These are phyloP conservation scores for Kokia cookei DNA, from an alignment of 441 rosid species.

Conservation along the genomic window DNA sequence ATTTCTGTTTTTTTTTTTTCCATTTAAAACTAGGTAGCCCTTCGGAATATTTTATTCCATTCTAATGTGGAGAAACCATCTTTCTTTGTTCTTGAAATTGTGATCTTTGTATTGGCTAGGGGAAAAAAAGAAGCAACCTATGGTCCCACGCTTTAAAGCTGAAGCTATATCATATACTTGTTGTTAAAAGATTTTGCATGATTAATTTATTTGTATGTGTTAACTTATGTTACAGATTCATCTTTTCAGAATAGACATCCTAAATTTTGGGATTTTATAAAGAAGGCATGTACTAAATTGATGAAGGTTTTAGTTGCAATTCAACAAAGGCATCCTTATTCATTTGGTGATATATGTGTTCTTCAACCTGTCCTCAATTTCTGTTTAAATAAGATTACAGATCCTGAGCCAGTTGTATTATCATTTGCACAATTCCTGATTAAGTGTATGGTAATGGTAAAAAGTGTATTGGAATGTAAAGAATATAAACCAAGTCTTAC, in stretches of 20 bases:
- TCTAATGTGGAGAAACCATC: not conserved
- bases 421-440: constrained; percentile 79
- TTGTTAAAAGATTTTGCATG: not conserved
- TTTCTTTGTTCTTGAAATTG: not conserved
- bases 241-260: constrained; percentile 62
- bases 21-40: not conserved
- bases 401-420: constrained; percentile 54
- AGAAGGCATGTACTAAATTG: constrained; percentile 85
- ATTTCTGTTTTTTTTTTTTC: not conserved
- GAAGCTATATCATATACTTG: constrained; percentile 1
- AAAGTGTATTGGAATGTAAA: constrained; percentile 85
- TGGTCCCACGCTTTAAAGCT: not conserved
- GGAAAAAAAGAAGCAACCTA: not conserved
- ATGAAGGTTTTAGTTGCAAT: constrained; percentile 86
- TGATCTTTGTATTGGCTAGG: not conserved
- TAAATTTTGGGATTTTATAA: constrained; percentile 74
- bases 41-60: constrained; percentile 1
- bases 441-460: constrained; percentile 98
- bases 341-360: constrained; percentile 88
- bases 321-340: constrained; percentile 91
- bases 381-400: constrained; percentile 84
- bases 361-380: constrained; percentile 85
- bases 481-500: constrained; percentile 86
- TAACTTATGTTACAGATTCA: constrained; percentile 48
- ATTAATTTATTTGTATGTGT: constrained; percentile 8